These are phyloP conservation scores for Sporothrix pseudoabietina DNA, from an alignment of 2,329 filamentous ascomycete species.

Conservation along the genomic window DNA sequence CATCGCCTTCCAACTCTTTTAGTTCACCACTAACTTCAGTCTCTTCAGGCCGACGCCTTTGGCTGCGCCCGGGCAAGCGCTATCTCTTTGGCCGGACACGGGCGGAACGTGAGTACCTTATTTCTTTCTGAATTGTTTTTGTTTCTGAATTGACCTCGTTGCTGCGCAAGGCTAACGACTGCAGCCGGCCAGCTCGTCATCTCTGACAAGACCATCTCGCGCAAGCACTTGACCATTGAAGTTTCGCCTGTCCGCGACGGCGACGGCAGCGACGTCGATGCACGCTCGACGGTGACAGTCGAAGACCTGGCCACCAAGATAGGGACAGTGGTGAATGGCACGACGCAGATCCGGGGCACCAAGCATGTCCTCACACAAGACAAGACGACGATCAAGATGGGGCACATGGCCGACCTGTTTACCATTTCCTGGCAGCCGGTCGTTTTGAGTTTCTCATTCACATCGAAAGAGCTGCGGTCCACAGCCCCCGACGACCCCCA, in stretches of 20 bases:
- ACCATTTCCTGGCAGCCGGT: slow-evolving; percentile 77
- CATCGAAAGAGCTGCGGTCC: slow-evolving; percentile 67
- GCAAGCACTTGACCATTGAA: slow-evolving; percentile 80
- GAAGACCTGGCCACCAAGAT: slow-evolving; percentile 82
- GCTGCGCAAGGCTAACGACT: background rate
- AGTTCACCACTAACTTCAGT: background rate
- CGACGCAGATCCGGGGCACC: slow-evolving; percentile 64
- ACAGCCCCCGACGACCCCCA: slow-evolving; percentile 1
- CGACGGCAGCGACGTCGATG: slow-evolving; percentile 65
- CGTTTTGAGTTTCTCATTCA: slow-evolving; percentile 79
- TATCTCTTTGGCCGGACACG: slow-evolving; percentile 83
- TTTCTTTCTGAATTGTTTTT: background rate
- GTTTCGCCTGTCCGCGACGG: slow-evolving; percentile 66
- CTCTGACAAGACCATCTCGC: slow-evolving; percentile 79
- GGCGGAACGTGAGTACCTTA: slow-evolving; percentile 56
- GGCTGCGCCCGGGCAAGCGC: slow-evolving; percentile 82
- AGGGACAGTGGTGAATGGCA: slow-evolving; percentile 77
- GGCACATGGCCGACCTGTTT: slow-evolving; percentile 66
- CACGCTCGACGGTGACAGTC: slow-evolving; percentile 68
- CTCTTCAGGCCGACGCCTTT: slow-evolving; percentile 66
- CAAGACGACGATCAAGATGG: slow-evolving; percentile 69
- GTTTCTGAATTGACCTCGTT: background rate
- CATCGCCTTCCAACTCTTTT: slow-evolving; percentile 20
- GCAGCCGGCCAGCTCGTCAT: slow-evolving; percentile 69
- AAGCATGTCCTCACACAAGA: slow-evolving; percentile 58